These are phyloP conservation scores for Penicillium glabrum DNA, from an alignment of 2,329 filamentous ascomycete species.

Conservation along the genomic window DNA sequence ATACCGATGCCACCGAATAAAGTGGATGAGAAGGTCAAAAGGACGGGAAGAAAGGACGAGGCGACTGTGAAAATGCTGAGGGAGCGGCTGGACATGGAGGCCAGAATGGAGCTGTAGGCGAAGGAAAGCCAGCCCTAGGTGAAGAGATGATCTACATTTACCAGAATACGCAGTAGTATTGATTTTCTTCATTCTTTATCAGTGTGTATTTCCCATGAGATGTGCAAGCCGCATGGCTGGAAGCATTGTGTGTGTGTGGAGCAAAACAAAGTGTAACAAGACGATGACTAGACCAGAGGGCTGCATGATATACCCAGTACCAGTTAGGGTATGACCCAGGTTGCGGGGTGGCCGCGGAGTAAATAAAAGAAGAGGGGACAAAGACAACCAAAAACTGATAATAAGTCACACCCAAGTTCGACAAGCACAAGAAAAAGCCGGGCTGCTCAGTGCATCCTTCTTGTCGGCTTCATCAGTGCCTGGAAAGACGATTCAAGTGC, in stretches of 20 bases:
- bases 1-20: too few species aligned
- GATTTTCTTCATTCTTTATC: constrained; percentile 23
- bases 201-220: constrained; percentile 21
- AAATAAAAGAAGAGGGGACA: neutral
- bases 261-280: constrained; percentile 3
- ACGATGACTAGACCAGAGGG: neutral
- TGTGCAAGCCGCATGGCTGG: constrained; percentile 1
- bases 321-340: neutral
- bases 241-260: neutral
- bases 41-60: constrained; percentile 9
- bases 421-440: constrained; percentile 1
- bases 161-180: constrained; percentile 8
- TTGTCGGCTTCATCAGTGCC: constrained; percentile 51
- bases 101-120: constrained; percentile 7
- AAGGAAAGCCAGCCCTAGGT: constrained; percentile 9
- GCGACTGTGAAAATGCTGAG: constrained; percentile 21
- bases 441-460: constrained; percentile 34
- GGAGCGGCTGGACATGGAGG: neutral
- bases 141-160: neutral
- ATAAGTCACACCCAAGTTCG: neutral
- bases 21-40: too few species aligned
- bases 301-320: neutral
- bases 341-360: neutral
- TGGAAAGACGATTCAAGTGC: constrained; percentile 62
- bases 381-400: constrained; percentile 3